These are phyloP conservation scores for Xylariaceae sp. DNA, from an alignment of 2,329 filamentous ascomycete genomes.

Conservation along the genomic window DNA sequence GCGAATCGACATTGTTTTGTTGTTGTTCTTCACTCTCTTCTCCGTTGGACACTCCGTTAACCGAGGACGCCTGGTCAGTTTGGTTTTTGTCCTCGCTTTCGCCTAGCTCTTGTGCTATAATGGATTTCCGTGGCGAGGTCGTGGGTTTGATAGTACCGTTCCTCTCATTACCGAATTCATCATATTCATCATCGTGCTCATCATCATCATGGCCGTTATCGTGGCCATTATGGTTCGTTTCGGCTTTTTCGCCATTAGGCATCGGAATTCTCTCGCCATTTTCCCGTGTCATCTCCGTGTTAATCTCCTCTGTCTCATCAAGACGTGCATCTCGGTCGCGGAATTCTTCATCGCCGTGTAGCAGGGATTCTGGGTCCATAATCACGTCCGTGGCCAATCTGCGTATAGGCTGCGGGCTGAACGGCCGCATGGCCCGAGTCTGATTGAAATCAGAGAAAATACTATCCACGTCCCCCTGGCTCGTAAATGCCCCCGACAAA, in stretches of 20 bases:
- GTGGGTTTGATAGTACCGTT: slow-evolving; percentile 6
- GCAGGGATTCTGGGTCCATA: slow-evolving; percentile 31
- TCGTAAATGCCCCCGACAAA: slow-evolving; percentile 44
- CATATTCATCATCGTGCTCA: not conserved
- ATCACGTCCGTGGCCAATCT: slow-evolving; percentile 28
- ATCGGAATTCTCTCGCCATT: not conserved
- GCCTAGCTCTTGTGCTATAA: not conserved
- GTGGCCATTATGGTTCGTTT: no score
- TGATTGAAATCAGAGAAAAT: slow-evolving; percentile 52
- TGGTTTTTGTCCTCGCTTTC: slow-evolving; percentile 15
- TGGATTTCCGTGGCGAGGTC: slow-evolving; percentile 14
- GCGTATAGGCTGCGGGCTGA: slow-evolving; percentile 51
- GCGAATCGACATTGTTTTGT: slow-evolving; percentile 5
- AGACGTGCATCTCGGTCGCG: not conserved
- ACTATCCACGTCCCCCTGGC: slow-evolving; percentile 45
- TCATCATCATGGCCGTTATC: slow-evolving; percentile 10
- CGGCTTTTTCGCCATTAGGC: not conserved
- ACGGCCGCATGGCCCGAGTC: slow-evolving; percentile 50
- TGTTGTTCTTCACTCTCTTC: no score
- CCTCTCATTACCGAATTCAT: not conserved
- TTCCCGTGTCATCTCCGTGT: slow-evolving; percentile 7
- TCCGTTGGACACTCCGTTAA: not conserved
- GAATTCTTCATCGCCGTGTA: slow-evolving; percentile 21
- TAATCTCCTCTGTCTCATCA: slow-evolving; percentile 8
- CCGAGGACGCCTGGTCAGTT: not conserved